Conservation (phyloP, 441 rosid species). For the Corymbia calophylla region DNA sequence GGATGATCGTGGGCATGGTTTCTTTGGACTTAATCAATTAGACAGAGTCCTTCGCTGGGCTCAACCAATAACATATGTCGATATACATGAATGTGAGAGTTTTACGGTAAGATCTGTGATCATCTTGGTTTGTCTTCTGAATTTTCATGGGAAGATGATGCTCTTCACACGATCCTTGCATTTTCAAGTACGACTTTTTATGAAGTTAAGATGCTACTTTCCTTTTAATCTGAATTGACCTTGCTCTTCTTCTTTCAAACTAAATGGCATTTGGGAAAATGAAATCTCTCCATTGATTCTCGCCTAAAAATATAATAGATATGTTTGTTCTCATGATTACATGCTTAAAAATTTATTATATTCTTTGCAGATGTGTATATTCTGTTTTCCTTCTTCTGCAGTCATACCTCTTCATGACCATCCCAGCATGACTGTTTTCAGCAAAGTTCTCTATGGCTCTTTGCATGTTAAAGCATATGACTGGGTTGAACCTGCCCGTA, state of each 20-base stretch:
- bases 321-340: background rate
- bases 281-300: background rate
- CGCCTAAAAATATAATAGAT: background rate
- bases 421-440: slow-evolving; percentile 88
- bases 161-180: background rate
- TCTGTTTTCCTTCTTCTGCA: slow-evolving; percentile 89
- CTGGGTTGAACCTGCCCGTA: slow-evolving; percentile 76
- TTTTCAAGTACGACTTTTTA: background rate
- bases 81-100: slow-evolving; percentile 54
- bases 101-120: slow-evolving; percentile 51
- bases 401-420: slow-evolving; percentile 95
- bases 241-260: background rate
- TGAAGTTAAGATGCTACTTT: background rate
- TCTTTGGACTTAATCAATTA: slow-evolving; percentile 38
- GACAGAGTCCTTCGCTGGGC: slow-evolving; percentile 68
- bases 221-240: background rate
- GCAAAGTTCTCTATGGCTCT: slow-evolving; percentile 89
- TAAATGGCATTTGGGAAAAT: background rate
- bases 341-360: background rate
- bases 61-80: slow-evolving; percentile 78
- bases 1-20: slow-evolving; percentile 80
- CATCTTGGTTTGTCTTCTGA: background rate
- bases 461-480: slow-evolving; percentile 89
- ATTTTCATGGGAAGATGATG: background rate
- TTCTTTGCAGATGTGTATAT: slow-evolving; percentile 81